Percentiles rank a stretch among this genome's conserved stretches.
phyloP scores from a whole-genome alignment of 257 asterid genomes.

The Voacanga thouarsii region DNA sequence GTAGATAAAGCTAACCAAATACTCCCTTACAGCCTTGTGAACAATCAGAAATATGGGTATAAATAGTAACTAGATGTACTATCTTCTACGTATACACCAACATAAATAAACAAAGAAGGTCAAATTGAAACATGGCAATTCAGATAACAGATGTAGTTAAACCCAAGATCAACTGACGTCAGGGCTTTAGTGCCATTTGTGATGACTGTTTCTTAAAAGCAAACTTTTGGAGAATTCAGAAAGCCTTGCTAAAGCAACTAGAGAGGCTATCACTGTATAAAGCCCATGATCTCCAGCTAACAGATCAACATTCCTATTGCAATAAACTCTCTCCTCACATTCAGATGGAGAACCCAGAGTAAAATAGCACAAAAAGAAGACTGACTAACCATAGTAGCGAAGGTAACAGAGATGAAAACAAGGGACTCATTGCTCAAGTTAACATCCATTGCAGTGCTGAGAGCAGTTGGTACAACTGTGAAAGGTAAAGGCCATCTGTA shows the following conservation, averaged over 20 bases:
- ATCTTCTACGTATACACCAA: neutral
- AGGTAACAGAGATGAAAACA: conserved; percentile 98
- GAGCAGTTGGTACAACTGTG: conserved; percentile 99
- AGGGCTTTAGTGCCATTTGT: neutral
- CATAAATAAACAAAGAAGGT: neutral
- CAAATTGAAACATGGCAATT: neutral
- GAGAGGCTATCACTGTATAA: neutral
- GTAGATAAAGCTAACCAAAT: neutral
- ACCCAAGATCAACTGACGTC: neutral
- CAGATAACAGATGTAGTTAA: no score
- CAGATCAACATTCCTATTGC: neutral
- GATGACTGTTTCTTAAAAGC: neutral
- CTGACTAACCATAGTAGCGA: conserved; percentile 94
- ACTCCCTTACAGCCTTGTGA: neutral
- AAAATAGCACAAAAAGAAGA: conserved; percentile 20
- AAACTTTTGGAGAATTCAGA: neutral
- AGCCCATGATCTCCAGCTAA: neutral
- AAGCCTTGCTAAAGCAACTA: neutral
- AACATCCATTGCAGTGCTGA: conserved; percentile 96
- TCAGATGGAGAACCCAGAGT: neutral
- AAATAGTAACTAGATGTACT: no score
- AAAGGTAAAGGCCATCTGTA: conserved; percentile 92
- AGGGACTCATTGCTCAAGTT: conserved; percentile 95
- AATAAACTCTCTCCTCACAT: neutral
- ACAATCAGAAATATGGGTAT: neutral